Percentiles rank a stretch among this genome's conserved stretches.
Evolutionary conservation across 1,284 basidiomycete genomes (phyloP).

Genomic region (Cutaneotrichosporon daszewskae): DNA sequence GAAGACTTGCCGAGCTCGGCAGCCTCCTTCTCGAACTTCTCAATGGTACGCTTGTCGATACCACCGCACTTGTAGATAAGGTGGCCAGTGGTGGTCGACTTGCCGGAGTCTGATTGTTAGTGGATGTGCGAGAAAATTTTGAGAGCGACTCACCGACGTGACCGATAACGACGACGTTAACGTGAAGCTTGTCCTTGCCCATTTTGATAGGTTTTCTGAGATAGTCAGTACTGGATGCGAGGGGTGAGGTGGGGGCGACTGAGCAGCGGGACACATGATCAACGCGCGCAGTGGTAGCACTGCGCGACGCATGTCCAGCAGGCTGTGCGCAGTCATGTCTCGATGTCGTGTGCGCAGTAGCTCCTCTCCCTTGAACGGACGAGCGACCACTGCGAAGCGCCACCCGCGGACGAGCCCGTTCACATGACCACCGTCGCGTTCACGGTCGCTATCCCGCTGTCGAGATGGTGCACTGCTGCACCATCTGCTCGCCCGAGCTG

Average conservation of each 20-base stretch:
- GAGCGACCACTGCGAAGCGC: neutral
- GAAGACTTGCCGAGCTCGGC: slow-evolving; percentile 97
- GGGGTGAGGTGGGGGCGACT: neutral
- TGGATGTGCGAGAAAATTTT: slow-evolving; percentile 32
- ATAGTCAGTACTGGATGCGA: neutral
- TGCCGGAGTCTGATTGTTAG: slow-evolving; percentile 66
- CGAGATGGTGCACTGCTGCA: neutral
- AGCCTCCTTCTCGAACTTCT: slow-evolving; percentile 99
- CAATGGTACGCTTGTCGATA: slow-evolving; percentile 99
- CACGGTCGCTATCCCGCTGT: neutral
- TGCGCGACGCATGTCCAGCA: neutral
- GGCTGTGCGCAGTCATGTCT: neutral
- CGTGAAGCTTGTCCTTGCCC: slow-evolving; percentile 36
- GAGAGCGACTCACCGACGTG: no score
- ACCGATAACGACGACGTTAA: slow-evolving; percentile 71
- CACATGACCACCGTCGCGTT: neutral
- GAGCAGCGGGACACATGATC: neutral
- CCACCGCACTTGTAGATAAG: slow-evolving; percentile 99
- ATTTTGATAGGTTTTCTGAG: slow-evolving; percentile 18
- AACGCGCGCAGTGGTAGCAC: neutral
- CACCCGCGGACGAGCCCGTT: neutral
- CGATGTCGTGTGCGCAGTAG: neutral
- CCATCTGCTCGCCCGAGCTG: neutral
- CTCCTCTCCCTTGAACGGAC: neutral
- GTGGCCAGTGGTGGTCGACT: slow-evolving; percentile 99